Evolutionary conservation across 768 basidiomycete species (phyloP).

Genomic region (Terana coerulea): DNA sequence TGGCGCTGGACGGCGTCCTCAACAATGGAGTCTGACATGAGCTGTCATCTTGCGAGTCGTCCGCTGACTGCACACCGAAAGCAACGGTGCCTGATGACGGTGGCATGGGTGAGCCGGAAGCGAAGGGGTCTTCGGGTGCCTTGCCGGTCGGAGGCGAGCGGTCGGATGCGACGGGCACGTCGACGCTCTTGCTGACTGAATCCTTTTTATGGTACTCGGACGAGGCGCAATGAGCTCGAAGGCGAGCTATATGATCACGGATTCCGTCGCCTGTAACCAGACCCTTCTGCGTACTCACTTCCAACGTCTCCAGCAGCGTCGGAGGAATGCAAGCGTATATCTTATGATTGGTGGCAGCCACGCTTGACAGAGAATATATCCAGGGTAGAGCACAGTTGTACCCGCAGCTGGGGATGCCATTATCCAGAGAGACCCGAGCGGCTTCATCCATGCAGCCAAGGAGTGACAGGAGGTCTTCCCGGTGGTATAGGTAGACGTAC

Average conservation of each 20-base stretch:
- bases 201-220: no score
- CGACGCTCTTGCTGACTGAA: no score
- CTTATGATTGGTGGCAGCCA: not conserved
- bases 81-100: no score
- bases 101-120: no score
- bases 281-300: not conserved
- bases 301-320: not conserved
- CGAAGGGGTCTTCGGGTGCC: not conserved
- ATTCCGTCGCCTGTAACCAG: not conserved
- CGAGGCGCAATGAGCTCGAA: no score
- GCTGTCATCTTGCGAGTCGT: no score
- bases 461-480: not conserved
- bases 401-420: not conserved
- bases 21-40: no score
- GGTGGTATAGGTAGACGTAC: not conserved
- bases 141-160: no score
- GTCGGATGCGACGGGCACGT: no score
- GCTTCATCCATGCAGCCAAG: not conserved
- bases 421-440: not conserved
- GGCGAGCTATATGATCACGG: no score
- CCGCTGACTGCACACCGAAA: no score
- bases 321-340: not conserved
- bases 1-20: no score
- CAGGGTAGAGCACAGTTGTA: slow-evolving; percentile 1
- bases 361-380: not conserved